Evolutionary conservation across 179 eudicot genomes (phyloP).

Genomic region (Silene vulgaris): DNA sequence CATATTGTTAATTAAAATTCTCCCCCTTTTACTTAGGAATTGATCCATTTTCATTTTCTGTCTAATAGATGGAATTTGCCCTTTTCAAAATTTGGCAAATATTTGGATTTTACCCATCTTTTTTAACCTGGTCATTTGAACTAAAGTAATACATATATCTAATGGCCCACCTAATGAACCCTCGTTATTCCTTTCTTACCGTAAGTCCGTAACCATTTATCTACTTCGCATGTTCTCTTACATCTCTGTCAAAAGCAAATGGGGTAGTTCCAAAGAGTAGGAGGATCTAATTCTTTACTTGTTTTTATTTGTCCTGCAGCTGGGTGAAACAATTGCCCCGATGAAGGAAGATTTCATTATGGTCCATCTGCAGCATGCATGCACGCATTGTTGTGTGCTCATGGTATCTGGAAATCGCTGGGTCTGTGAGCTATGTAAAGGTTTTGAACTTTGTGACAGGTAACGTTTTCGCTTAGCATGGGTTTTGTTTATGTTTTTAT

Average conservation of each 20-base stretch:
- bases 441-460: conserved; percentile 88
- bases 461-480: conserved; percentile 27
- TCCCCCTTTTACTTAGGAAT: background rate
- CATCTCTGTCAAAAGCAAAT: no score
- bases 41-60: no score
- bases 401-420: conserved; percentile 88
- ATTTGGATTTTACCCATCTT: no score
- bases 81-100: no score
- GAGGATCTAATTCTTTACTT: background rate
- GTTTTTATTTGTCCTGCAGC: conserved; percentile 45
- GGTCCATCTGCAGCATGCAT: conserved; percentile 93
- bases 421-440: conserved; percentile 81
- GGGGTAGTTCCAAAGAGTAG: no score
- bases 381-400: conserved; percentile 75
- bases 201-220: no score
- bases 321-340: conserved; percentile 83
- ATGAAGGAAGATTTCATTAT: conserved; percentile 98
- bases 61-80: no score
- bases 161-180: background rate
- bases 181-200: background rate
- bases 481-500: background rate
- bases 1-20: background rate
- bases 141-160: background rate
- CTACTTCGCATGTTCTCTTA: no score
- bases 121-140: no score